Base-by-base conservation (phyloP, 257 asterid genomes). In the Anisodus acutangulus region DNA sequence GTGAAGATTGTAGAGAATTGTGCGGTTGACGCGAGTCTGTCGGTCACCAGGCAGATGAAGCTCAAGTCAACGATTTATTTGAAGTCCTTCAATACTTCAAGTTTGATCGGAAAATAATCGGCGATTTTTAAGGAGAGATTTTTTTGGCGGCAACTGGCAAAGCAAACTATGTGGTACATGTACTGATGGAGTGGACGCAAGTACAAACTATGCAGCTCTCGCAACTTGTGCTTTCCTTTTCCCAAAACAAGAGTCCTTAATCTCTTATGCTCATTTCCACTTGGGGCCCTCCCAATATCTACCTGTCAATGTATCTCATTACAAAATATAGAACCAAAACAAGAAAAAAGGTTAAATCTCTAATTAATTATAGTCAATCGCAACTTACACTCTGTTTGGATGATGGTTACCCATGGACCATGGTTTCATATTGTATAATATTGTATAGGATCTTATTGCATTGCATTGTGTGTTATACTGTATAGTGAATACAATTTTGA, bases 171-270 rank as follows among this genome's bases (percentile, higher is more conserved):
- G 13, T 17, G 62, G 22, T 49, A 41, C 45, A 41, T 26, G 47
- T 26, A 69, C 53, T 41, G 4, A 41, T 13, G 16, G 2, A 41
- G 92, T 81, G 93, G 96, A 92, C 13, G 91, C 87, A 85, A 1
- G 2, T 31, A 19, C 86, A 90, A 87, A 81, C 86, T 88, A 89
- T 15, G 10, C 22, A 51, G 13, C 63, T 76, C 78, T 82, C 69
- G 87, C 90, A 87, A 78, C 79, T 79, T 85, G 86, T 78, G 84
- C 85, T 83, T 19, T 80, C 82, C 90, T 84, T 87, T 88, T 85
- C 88, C 89, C 88, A 12, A 11, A 86, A 82, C 89, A 67, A 86
- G 26, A 22, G 88, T 83, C 88, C 6, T 53, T 83, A 59, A 78
- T 63, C 81, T 83, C 82, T 84, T 41, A 45, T 85, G n/a, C 53